phyloP scores from a whole-genome alignment of 1,284 basidiomycete species.

The Jaminaea rosea region DNA sequence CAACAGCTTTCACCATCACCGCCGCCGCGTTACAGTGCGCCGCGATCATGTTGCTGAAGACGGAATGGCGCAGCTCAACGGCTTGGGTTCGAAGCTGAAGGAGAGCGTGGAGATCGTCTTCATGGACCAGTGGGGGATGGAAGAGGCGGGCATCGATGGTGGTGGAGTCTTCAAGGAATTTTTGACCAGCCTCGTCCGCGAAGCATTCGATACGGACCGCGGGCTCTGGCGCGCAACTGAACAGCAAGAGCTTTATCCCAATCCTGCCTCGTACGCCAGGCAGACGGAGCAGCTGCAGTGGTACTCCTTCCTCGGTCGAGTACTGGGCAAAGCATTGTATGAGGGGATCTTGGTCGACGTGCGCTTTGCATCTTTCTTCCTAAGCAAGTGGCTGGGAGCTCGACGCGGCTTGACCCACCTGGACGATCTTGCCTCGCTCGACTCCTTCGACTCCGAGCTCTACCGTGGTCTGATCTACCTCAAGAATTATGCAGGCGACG shows the following conservation, averaged over 20 bases:
- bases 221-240: conserved; percentile 85
- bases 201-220: conserved; percentile 87
- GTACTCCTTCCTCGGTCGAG: conserved; percentile 88
- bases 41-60: conserved; percentile 72
- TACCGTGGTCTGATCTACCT: conserved; percentile 86
- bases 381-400: conserved; percentile 59
- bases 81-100: conserved; percentile 65
- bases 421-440: conserved; percentile 28
- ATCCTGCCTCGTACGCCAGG: conserved; percentile 56
- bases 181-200: conserved; percentile 66
- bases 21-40: conserved; percentile 57
- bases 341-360: conserved; percentile 95
- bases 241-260: conserved; percentile 88
- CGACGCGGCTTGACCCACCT: conserved; percentile 34
- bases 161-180: conserved; percentile 98
- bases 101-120: conserved; percentile 75
- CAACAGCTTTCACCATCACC: conserved; percentile 6
- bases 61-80: conserved; percentile 64
- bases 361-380: conserved; percentile 89
- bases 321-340: conserved; percentile 91
- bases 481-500: conserved; percentile 80
- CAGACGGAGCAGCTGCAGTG: conserved; percentile 53
- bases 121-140: conserved; percentile 75
- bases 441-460: conserved; percentile 58
- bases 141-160: conserved; percentile 86